Conservation (phyloP, 257 asterid genomes). For the Plantago elongata region DNA sequence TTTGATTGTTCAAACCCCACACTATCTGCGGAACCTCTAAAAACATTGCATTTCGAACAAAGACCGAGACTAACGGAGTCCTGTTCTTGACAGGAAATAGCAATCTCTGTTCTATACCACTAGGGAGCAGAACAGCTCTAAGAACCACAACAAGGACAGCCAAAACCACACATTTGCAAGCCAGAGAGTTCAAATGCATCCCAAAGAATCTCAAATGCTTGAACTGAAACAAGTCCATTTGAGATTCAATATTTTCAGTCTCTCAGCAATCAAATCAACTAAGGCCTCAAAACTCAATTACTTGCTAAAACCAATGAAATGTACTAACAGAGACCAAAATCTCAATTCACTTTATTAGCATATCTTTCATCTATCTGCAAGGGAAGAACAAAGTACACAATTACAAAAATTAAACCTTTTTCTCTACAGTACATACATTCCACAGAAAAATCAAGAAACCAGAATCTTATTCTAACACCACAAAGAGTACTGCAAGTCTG, state of each 20-base stretch:
- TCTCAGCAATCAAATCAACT: constrained; percentile 17
- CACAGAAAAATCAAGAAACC: no score
- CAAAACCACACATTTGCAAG: constrained; percentile 52
- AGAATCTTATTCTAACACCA: no score
- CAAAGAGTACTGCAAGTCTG: no score
- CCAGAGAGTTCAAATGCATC: constrained; percentile 39
- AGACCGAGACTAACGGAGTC: constrained; percentile 4
- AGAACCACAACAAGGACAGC: constrained; percentile 39
- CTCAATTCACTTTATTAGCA: background rate
- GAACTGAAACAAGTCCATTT: constrained; percentile 43
- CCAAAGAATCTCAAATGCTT: constrained; percentile 59
- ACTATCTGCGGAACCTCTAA: constrained; percentile 80
- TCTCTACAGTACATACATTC: no score
- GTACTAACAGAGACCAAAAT: background rate
- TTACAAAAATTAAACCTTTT: no score
- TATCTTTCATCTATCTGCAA: no score
- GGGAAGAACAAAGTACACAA: no score
- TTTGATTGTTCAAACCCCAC: constrained; percentile 92
- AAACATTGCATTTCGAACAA: constrained; percentile 30
- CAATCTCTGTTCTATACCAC: constrained; percentile 29
- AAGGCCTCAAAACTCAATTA: background rate
- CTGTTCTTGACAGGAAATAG: constrained; percentile 18
- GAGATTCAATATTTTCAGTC: constrained; percentile 26
- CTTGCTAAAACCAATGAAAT: background rate
- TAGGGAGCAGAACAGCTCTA: constrained; percentile 38